Conservation (phyloP, 2,329 filamentous ascomycete species). For the Diatrype stigma region DNA sequence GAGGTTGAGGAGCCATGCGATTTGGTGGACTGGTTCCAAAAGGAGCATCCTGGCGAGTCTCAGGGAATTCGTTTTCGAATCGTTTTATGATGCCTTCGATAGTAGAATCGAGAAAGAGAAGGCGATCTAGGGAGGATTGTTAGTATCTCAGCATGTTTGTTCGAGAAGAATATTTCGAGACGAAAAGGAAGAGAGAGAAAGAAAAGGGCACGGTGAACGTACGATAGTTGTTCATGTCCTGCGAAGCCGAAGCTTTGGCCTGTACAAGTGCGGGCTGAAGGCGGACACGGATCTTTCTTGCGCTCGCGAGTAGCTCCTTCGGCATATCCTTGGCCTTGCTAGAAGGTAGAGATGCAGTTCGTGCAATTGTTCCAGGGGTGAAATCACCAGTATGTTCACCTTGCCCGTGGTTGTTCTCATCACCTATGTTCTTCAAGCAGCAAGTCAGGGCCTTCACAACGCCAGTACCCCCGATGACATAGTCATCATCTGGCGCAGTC, state of each 20-base stretch:
- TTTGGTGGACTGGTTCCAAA: conserved; percentile 16
- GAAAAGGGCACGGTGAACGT: too few relatives aligned
- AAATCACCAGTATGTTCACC: conserved; percentile 50
- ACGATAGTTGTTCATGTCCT: conserved; percentile 72
- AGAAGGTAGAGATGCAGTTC: conserved; percentile 35
- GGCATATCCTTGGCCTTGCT: conserved; percentile 87
- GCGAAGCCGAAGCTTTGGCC: conserved; percentile 62
- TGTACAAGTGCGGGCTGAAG: conserved; percentile 79
- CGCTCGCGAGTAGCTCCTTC: conserved; percentile 80
- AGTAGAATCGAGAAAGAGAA: conserved; percentile 84
- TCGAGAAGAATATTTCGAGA: neutral
- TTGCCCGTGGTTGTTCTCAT: conserved; percentile 54
- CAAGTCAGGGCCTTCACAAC: conserved; percentile 92
- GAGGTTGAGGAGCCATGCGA: conserved; percentile 10
- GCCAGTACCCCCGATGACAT: conserved; percentile 91
- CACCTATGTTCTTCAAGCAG: conserved; percentile 76
- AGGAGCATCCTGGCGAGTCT: conserved; percentile 54
- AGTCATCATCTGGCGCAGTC: conserved; percentile 81
- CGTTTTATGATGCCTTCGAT: conserved; percentile 87
- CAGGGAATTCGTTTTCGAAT: conserved; percentile 94
- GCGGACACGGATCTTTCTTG: conserved; percentile 79
- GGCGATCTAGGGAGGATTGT: conserved; percentile 51
- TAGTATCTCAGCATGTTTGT: too few relatives aligned
- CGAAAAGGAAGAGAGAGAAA: neutral
- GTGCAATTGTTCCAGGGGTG: conserved; percentile 45